Conservation (phyloP, 2,329 filamentous ascomycete species). For the Exserohilum turcica region DNA sequence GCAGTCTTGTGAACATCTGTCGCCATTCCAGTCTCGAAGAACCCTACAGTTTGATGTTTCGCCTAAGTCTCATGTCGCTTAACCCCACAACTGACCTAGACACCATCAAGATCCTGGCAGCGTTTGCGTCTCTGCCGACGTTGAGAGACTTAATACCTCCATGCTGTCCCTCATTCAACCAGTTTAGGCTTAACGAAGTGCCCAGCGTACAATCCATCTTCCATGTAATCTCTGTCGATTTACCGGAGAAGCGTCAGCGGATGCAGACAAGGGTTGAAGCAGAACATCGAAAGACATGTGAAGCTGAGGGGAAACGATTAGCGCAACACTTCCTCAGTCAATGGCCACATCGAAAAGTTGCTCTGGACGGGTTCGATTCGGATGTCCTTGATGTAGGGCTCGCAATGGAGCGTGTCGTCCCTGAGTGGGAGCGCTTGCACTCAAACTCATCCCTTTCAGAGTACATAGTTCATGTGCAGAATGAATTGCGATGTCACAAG, state of each 20-base stretch:
- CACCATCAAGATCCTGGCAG: conserved; percentile 37
- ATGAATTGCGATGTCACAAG: conserved; percentile 43
- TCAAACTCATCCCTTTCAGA: conserved; percentile 53
- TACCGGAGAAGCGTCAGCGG: conserved; percentile 10
- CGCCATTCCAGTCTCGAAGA: conserved; percentile 25
- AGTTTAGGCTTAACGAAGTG: conserved; percentile 43
- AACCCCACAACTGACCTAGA: conserved; percentile 44
- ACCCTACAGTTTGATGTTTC: conserved; percentile 50
- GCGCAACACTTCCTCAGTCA: conserved; percentile 44
- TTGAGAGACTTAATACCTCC: conserved; percentile 49
- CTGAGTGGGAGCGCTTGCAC: conserved; percentile 55
- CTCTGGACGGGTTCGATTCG: conserved; percentile 31
- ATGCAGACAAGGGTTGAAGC: conserved; percentile 7
- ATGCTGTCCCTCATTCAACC: conserved; percentile 25
- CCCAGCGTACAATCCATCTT: conserved; percentile 43
- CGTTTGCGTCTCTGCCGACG: conserved; percentile 50
- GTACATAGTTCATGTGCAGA: conserved; percentile 52
- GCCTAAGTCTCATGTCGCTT: conserved; percentile 52
- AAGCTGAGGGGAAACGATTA: conserved; percentile 43
- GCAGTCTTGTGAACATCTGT: conserved; percentile 49
- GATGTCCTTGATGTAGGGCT: conserved; percentile 44
- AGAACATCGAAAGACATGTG: conserved; percentile 31
- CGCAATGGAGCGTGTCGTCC: conserved; percentile 48
- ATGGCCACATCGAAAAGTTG: conserved; percentile 46
- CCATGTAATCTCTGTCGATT: conserved; percentile 33